Conservation (phyloP, 495 filamentous ascomycete species). For the Talaromyces borbonicus region DNA sequence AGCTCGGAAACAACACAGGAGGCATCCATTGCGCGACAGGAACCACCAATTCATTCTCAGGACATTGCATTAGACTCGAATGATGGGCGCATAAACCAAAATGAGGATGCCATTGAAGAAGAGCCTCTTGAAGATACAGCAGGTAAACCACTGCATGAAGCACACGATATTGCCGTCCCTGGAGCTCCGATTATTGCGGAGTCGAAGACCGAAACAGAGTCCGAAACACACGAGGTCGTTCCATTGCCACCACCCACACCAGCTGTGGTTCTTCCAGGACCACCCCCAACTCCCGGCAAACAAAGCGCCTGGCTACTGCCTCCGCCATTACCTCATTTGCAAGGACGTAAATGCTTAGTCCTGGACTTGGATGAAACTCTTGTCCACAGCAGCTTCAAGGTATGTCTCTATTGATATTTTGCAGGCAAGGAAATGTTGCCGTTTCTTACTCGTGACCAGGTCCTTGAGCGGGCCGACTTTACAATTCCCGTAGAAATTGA, state of each 20-base stretch:
- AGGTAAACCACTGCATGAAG: slow-evolving; percentile 29
- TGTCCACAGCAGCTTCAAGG: slow-evolving; percentile 99
- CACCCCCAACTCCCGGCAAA: slow-evolving; percentile 31
- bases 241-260: slow-evolving; percentile 47
- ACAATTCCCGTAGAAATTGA: slow-evolving; percentile 99
- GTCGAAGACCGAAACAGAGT: slow-evolving; percentile 10
- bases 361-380: slow-evolving; percentile 97
- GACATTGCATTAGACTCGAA: background rate
- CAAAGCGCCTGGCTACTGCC: slow-evolving; percentile 66
- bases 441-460: slow-evolving; percentile 39
- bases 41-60: background rate
- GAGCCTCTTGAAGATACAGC: slow-evolving; percentile 10
- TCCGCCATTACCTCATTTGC: slow-evolving; percentile 63
- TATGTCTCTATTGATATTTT: slow-evolving; percentile 29
- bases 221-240: slow-evolving; percentile 16
- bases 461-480: slow-evolving; percentile 96
- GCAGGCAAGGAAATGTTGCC: background rate
- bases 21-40: background rate
- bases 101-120: slow-evolving; percentile 9
- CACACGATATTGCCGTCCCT: slow-evolving; percentile 55
- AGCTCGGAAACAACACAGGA: background rate
- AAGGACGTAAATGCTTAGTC: slow-evolving; percentile 86
- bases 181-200: slow-evolving; percentile 33
- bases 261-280: slow-evolving; percentile 23
- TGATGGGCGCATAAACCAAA: slow-evolving; percentile 23